Base-by-base conservation (phyloP, 2,329 filamentous ascomycete genomes). In the Cladobotryum protrusum region DNA sequence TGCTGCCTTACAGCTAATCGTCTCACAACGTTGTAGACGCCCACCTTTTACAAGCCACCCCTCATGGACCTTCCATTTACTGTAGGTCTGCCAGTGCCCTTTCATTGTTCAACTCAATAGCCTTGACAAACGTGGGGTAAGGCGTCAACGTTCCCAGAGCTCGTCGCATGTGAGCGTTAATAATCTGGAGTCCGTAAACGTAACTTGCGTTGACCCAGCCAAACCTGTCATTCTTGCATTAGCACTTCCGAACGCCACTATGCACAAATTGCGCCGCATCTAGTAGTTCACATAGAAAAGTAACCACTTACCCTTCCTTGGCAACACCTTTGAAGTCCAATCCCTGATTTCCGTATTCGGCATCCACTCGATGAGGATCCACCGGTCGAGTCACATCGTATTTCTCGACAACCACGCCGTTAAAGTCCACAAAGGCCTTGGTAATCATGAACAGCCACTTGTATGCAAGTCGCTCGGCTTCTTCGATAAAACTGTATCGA, bases 151-250 rank as follows among this genome's bases (percentile, higher is more conserved):
- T 87, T 50, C 91, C 92, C 36, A 99, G 76, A 1, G 92, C 89
- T 60, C 91, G 86, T 66, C 85, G 83, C 82, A 93, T 91, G 69
- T 96, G 89, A 32, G 88, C 86, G 60, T 87, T 91, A 53, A 96
- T 78, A 58, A 96, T 87, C 57, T 91, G 85, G 53, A 97, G 76
- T 37, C 92, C 93, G 63, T 95, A 95, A 50, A 97, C 87, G 66
- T 95, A 99, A 66, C 91, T 96, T 61, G 93, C 92, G 65, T 99
- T 99, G 62, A 97, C 93, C 93, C 93, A 99, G 47, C 92, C 93
- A 64, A 99, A 99, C 51, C 92, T 96, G 63, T 24, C 52, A 47
- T 33, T 9, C 5, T 43, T 44, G 32, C 20, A 59, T 71, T 54
- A 71, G 65, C 52, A 55, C 34, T 5, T 37, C n/a, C 11, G 36